Conservation (phyloP, 2,329 filamentous ascomycete genomes). For the Fusarium algeriense region DNA sequence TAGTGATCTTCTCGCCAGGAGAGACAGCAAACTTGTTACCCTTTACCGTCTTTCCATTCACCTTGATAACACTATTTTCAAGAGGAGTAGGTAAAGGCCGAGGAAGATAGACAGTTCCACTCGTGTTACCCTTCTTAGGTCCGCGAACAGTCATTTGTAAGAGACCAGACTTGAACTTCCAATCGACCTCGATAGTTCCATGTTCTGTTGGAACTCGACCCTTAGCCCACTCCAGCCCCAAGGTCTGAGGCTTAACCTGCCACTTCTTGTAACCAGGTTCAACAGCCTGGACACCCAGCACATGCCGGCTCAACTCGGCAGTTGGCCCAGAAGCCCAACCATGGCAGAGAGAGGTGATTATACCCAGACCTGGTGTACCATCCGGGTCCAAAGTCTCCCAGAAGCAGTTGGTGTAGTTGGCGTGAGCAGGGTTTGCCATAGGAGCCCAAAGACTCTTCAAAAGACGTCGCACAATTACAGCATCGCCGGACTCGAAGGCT, state of each 20-base stretch:
- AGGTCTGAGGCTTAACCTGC: background rate
- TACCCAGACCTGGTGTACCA: background rate
- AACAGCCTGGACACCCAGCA: background rate
- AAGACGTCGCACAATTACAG: rapidly evolving
- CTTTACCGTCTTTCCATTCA: background rate
- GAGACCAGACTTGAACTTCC: background rate
- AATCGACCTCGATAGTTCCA: background rate
- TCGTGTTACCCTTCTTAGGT: background rate
- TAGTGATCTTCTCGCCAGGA: background rate
- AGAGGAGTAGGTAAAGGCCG: background rate
- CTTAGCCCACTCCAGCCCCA: background rate
- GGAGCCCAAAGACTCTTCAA: background rate
- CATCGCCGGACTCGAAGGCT: background rate
- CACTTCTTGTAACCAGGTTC: background rate
- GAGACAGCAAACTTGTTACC: rapidly evolving
- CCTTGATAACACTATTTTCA: background rate
- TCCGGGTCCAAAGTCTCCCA: conserved; percentile 3
- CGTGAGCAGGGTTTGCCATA: rapidly evolving
- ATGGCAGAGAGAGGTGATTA: background rate
- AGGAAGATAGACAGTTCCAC: background rate
- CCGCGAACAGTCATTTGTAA: background rate
- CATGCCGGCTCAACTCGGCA: background rate
- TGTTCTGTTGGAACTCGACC: background rate
- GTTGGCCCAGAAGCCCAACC: conserved; percentile 13
- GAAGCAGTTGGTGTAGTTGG: conserved; percentile 7